phyloP scores from a whole-genome alignment of 2,329 filamentous ascomycete species.

The Albifimbria verrucaria region DNA sequence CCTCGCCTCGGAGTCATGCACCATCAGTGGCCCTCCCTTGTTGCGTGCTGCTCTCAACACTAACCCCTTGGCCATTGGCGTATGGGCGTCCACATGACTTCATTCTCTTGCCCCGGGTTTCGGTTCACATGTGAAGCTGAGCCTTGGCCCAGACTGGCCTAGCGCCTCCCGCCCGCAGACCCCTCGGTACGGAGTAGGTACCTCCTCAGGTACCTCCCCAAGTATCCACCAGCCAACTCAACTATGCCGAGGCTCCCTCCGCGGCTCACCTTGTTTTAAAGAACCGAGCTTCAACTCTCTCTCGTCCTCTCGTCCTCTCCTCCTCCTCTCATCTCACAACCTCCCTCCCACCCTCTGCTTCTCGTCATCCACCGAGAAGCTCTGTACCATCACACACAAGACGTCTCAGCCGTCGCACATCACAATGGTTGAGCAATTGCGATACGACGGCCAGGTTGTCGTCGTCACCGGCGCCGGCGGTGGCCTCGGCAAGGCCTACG shows the following conservation, averaged over 20 bases:
- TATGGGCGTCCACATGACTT: constrained; percentile 19
- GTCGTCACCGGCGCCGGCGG: constrained; percentile 80
- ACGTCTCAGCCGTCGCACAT: constrained; percentile 8
- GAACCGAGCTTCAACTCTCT: constrained; percentile 13
- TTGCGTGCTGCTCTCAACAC: neutral
- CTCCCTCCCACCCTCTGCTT: constrained; percentile 5
- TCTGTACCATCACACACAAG: neutral
- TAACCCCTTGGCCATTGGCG: neutral
- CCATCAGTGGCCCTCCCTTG: no score
- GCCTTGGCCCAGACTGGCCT: constrained; percentile 15
- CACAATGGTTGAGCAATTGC: constrained; percentile 64
- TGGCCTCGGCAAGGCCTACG: constrained; percentile 77
- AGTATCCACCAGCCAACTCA: constrained; percentile 10
- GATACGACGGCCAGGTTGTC: constrained; percentile 81
- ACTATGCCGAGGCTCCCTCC: constrained; percentile 27
- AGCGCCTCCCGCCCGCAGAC: constrained; percentile 20
- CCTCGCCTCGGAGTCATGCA: no score
- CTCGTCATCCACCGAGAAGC: constrained; percentile 3
- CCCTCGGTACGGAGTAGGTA: constrained; percentile 19
- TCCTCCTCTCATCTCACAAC: neutral
- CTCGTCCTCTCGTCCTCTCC: constrained; percentile 8
- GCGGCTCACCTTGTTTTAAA: constrained; percentile 15
- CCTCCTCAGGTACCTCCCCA: no score
- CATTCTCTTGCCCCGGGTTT: constrained; percentile 9
- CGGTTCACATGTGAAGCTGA: constrained; percentile 25